A percentile compares a stretch with the other conserved stretches of the same genome.
These are phyloP conservation scores for Tulasnella sp. DNA, from an alignment of 768 basidiomycete species.

Conservation along the genomic window DNA sequence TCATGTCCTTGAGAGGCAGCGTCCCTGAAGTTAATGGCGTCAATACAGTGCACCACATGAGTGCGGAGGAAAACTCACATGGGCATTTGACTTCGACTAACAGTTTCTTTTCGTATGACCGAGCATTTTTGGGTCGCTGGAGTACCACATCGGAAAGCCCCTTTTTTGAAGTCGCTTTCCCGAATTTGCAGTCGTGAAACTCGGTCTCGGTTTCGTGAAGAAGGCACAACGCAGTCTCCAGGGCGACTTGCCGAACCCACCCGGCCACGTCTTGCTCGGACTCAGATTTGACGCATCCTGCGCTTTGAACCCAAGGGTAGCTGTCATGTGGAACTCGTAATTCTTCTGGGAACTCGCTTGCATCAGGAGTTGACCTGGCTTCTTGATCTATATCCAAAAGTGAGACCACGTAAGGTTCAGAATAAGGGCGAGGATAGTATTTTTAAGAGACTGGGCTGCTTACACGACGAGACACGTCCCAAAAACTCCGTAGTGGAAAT, in stretches of 20 bases:
- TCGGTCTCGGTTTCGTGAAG: not conserved
- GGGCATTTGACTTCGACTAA: conserved; percentile 8
- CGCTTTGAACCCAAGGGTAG: not conserved
- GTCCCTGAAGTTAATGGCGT: not conserved
- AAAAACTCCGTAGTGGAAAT: too few species aligned
- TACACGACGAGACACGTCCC: too few species aligned
- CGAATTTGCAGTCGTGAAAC: not conserved
- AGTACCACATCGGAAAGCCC: not conserved
- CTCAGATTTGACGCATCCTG: not conserved
- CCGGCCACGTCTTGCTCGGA: not conserved
- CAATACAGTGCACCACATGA: not conserved
- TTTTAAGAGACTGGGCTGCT: too few species aligned
- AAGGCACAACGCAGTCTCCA: not conserved
- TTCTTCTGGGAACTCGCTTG: not conserved
- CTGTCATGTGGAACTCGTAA: not conserved
- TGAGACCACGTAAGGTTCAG: too few species aligned
- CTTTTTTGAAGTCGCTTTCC: not conserved
- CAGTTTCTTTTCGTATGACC: not conserved
- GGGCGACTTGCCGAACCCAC: not conserved
- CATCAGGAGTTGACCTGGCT: not conserved
- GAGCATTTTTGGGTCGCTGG: not conserved
- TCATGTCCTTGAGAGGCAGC: not conserved
- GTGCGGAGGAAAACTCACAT: not conserved
- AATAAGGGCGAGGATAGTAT: too few species aligned
- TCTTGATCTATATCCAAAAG: not conserved